phyloP scores from a whole-genome alignment of 2,329 filamentous ascomycete genomes.

The Aspergillus brasiliensis region DNA sequence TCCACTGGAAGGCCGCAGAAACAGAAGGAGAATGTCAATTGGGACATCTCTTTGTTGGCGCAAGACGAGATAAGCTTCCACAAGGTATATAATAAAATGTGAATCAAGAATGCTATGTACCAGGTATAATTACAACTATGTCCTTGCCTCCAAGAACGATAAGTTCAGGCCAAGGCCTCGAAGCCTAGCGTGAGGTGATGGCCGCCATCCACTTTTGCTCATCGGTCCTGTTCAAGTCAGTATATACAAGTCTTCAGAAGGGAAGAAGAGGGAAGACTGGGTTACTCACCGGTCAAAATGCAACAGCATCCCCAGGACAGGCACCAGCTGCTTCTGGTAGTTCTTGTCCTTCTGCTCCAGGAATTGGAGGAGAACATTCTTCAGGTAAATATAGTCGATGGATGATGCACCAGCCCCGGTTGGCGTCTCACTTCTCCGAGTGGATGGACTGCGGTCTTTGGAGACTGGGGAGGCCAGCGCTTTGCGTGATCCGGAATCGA shows the following conservation, averaged over 20 bases:
- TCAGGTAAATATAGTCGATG: constrained; percentile 66
- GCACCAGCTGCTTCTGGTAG: constrained; percentile 67
- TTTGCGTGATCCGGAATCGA: constrained; percentile 54
- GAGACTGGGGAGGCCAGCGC: constrained; percentile 52
- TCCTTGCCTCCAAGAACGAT: not conserved
- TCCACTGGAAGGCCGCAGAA: not conserved
- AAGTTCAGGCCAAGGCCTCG: not conserved
- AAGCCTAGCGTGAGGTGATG: constrained; percentile 55
- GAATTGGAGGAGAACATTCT: constrained; percentile 68
- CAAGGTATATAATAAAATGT: constrained; percentile 13
- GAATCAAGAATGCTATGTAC: constrained; percentile 18
- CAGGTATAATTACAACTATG: constrained; percentile 20
- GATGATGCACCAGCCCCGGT: constrained; percentile 31
- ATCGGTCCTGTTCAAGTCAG: constrained; percentile 58
- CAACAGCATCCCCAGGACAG: constrained; percentile 66
- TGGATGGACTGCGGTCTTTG: constrained; percentile 38
- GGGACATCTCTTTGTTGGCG: not conserved
- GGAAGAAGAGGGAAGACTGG: not conserved
- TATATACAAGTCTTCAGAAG: not conserved
- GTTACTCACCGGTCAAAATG: constrained; percentile 63
- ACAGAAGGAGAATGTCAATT: too few species aligned
- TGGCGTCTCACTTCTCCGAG: constrained; percentile 41
- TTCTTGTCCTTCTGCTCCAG: constrained; percentile 68
- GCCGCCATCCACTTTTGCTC: constrained; percentile 86
- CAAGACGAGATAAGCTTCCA: not conserved